Evolutionary conservation across 495 filamentous ascomycete species (phyloP).

Genomic region (Aspergillus cavernicola): DNA sequence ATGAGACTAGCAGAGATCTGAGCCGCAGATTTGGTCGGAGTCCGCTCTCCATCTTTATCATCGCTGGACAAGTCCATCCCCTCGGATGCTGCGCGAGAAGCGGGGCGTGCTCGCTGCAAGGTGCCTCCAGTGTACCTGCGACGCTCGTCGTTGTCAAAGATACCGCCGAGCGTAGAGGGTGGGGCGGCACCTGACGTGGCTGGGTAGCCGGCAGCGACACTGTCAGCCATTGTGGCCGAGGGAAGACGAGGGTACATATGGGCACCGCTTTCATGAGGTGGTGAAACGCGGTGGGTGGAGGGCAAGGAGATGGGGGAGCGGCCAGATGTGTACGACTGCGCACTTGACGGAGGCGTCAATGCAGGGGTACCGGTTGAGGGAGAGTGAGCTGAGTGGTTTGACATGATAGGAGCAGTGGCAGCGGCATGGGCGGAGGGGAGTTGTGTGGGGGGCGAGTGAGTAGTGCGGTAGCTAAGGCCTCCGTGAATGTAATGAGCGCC

Average conservation of each 20-base stretch:
- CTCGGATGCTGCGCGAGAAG: constrained; percentile 33
- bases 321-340: constrained; percentile 76
- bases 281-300: constrained; percentile 56
- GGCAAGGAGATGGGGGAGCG: constrained; percentile 75
- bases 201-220: constrained; percentile 52
- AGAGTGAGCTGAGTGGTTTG: constrained; percentile 46
- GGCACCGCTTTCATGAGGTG: constrained; percentile 59
- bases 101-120: constrained; percentile 67
- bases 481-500: constrained; percentile 60
- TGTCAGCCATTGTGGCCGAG: constrained; percentile 60
- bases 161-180: constrained; percentile 73
- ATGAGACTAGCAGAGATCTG: constrained; percentile 49
- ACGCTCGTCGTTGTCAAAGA: constrained; percentile 74
- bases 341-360: constrained; percentile 85
- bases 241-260: constrained; percentile 83
- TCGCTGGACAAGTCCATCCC: constrained; percentile 58
- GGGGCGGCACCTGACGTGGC: constrained; percentile 64
- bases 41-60: constrained; percentile 38
- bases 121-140: constrained; percentile 85
- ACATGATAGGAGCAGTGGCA: constrained; percentile 56
- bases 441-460: constrained; percentile 64
- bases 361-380: constrained; percentile 68
- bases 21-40: constrained; percentile 40
- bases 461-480: constrained; percentile 61
- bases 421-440: constrained; percentile 53